Evolutionary conservation across 164 flowering plant species (phyloP).

Genomic region (Nelumbo lutea): DNA sequence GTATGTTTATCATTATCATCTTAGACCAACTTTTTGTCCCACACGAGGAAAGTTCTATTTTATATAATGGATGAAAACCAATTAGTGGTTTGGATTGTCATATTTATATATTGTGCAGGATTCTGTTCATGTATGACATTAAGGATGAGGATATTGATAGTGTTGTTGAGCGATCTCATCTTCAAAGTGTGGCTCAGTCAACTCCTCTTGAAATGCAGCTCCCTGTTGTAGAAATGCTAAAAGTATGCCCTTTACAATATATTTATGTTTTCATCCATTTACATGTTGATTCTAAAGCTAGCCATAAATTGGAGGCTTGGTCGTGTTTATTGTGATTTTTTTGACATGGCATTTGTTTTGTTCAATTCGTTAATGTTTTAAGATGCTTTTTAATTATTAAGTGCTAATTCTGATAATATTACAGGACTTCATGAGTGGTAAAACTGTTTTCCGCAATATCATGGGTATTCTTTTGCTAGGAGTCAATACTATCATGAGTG

Average conservation of each 20-base stretch:
- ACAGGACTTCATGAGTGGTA: slow-evolving; percentile 99
- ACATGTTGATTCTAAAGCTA: no score
- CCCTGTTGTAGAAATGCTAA: slow-evolving; percentile 79
- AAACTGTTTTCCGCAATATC: slow-evolving; percentile 72
- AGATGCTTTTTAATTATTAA: not conserved
- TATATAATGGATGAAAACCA: no score
- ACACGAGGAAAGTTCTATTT: no score
- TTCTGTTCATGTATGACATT: slow-evolving; percentile 73
- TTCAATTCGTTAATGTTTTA: not conserved
- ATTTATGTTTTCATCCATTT: slow-evolving; percentile 1
- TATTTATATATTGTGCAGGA: slow-evolving; percentile 42
- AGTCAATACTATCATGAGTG: slow-evolving; percentile 57
- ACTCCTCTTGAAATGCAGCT: slow-evolving; percentile 70
- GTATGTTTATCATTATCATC: not conserved
- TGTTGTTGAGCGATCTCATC: slow-evolving; percentile 44
- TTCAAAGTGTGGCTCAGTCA: slow-evolving; percentile 34
- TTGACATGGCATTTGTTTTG: not conserved
- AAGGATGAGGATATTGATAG: slow-evolving; percentile 72
- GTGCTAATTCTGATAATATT: slow-evolving; percentile 6
- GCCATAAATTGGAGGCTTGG: not conserved
- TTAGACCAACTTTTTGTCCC: not conserved
- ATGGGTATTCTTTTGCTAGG: slow-evolving; percentile 84
- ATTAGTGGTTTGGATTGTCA: no score
- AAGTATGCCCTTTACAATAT: slow-evolving; percentile 36
- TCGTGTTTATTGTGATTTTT: not conserved